phyloP scores from a whole-genome alignment of 2,329 filamentous ascomycete species.

The Alternaria sp. region DNA sequence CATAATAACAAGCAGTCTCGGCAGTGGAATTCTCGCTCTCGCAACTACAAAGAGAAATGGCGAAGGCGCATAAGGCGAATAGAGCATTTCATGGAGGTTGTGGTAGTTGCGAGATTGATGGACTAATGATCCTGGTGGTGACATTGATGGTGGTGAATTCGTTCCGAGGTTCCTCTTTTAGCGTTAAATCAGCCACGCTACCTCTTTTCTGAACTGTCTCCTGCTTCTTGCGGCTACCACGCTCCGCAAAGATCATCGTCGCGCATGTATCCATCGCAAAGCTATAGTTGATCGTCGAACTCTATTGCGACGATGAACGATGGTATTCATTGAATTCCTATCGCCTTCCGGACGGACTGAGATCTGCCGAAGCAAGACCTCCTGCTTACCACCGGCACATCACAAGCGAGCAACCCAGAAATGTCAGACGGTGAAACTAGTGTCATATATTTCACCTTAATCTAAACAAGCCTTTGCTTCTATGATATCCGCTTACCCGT shows the following conservation, averaged over 20 bases:
- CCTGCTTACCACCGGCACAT: not conserved
- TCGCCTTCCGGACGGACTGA: not conserved
- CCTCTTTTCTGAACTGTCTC: not conserved
- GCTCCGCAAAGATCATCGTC: not conserved
- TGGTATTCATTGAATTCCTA: not conserved
- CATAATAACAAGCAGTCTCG: not conserved
- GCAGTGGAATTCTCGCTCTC: not conserved
- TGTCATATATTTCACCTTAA: not conserved
- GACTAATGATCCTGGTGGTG: not conserved
- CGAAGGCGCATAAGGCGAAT: not conserved
- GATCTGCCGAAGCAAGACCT: not conserved
- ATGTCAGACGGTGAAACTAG: not conserved
- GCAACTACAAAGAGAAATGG: not conserved
- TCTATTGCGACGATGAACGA: not conserved
- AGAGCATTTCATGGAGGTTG: not conserved
- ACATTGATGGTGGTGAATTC: not conserved
- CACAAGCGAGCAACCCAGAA: not conserved
- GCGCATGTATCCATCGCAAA: not conserved
- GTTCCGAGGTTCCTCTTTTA: not conserved
- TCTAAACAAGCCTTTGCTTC: not conserved
- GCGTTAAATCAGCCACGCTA: not conserved
- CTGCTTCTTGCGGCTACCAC: constrained; percentile 3
- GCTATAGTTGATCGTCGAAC: not conserved
- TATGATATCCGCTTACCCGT: not conserved
- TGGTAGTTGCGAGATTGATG: not conserved